phyloP scores from a whole-genome alignment of 495 filamentous ascomycete species.

The Podospora fimiseda region DNA sequence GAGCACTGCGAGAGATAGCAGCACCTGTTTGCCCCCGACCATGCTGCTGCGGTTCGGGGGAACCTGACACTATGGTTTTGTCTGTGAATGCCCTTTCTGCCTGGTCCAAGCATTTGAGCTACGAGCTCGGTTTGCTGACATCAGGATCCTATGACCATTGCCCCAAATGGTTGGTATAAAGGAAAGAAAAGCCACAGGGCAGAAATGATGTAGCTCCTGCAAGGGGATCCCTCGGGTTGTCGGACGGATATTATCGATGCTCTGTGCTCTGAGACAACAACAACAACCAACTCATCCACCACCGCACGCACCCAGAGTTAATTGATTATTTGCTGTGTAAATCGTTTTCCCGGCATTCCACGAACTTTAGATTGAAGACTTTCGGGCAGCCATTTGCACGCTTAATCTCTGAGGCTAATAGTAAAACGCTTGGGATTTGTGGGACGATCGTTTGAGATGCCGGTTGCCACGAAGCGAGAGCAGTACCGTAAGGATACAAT shows the following conservation, averaged over 20 bases:
- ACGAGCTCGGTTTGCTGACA: conserved; percentile 5
- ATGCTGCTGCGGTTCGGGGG: conserved; percentile 17
- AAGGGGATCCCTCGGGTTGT: conserved; percentile 3
- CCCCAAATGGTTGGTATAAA: conserved; percentile 6
- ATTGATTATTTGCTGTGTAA: conserved; percentile 7
- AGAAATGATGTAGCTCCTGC: background rate
- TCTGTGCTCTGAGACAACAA: conserved; percentile 16
- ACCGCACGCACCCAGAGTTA: conserved; percentile 17
- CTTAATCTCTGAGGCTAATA: conserved; percentile 15
- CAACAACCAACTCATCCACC: conserved; percentile 1
- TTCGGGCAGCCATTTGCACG: conserved; percentile 7
- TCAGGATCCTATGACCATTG: conserved; percentile 17
- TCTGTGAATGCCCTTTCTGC: conserved; percentile 7
- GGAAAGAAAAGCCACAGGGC: background rate
- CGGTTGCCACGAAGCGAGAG: conserved; percentile 7
- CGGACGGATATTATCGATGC: conserved; percentile 7
- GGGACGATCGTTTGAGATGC: conserved; percentile 10
- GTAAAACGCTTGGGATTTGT: conserved; percentile 2
- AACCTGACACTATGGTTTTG: conserved; percentile 1
- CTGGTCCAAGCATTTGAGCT: conserved; percentile 11
- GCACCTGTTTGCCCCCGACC: conserved; percentile 22
- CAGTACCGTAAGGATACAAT: background rate
- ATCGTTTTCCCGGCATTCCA: conserved; percentile 4
- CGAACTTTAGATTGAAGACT: background rate
- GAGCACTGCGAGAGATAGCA: conserved; percentile 29